phyloP scores from a whole-genome alignment of 2,329 filamentous ascomycete species.

The Beauveria rudraprayagi region DNA sequence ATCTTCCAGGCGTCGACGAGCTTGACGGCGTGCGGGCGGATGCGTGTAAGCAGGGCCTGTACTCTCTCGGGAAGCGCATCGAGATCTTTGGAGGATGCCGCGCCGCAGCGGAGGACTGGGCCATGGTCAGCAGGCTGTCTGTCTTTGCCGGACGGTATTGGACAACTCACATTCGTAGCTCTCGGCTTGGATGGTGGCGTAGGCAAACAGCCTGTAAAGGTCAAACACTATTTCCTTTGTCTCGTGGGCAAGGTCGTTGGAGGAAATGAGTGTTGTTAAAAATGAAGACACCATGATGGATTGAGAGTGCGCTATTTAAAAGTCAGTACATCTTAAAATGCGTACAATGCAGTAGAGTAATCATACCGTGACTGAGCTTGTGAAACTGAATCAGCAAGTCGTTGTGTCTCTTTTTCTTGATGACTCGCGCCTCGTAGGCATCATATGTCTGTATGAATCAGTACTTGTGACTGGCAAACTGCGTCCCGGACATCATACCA shows the following conservation, averaged over 20 bases:
- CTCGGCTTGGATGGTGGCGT: constrained; percentile 1
- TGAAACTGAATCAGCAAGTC: constrained; percentile 5
- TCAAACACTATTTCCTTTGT: constrained; percentile 5
- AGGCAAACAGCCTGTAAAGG: constrained; percentile 6
- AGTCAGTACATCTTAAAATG: not conserved
- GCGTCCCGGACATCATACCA: constrained; percentile 22
- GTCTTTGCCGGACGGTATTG: not conserved
- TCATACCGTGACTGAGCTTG: constrained; percentile 5
- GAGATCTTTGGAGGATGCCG: not conserved
- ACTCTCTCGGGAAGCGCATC: constrained; percentile 3
- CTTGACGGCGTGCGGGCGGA: constrained; percentile 63
- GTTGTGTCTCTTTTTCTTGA: not conserved
- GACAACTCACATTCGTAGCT: constrained; percentile 4
- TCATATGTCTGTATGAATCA: not conserved
- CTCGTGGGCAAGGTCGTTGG: not conserved
- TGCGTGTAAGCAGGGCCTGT: constrained; percentile 45
- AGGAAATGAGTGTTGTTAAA: not conserved
- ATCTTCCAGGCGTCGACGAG: constrained; percentile 70
- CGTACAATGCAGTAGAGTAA: not conserved
- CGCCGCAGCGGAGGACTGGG: constrained; percentile 7
- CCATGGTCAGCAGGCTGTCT: not conserved
- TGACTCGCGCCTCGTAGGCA: not conserved
- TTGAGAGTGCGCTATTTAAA: not conserved
- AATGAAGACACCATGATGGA: constrained; percentile 7
- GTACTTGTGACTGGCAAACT: not conserved